Conservation (phyloP, 768 basidiomycete genomes). For the Butyriboletus loyo region DNA sequence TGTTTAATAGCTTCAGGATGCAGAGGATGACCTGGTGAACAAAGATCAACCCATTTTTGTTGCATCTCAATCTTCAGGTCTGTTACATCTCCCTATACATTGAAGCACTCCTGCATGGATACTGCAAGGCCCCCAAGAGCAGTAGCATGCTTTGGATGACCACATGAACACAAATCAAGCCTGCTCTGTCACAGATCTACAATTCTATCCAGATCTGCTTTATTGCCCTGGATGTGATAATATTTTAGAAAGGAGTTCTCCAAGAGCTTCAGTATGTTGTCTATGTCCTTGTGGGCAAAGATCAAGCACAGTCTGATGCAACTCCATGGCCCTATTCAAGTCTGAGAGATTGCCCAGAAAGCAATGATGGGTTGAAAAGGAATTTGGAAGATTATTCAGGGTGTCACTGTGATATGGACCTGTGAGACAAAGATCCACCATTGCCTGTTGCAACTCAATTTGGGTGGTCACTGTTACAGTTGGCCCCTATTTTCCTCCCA, state of each 20-base stretch:
- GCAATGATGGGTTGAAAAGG: too few relatives aligned
- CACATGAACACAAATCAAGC: not conserved
- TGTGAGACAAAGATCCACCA: not conserved
- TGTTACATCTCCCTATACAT: not conserved
- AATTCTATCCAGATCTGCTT: not conserved
- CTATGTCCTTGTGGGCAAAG: not conserved
- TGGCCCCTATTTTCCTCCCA: too few relatives aligned
- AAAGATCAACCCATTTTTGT: too few relatives aligned
- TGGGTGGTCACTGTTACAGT: too few relatives aligned
- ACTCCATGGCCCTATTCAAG: too few relatives aligned
- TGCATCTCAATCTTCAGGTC: not conserved
- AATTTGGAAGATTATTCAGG: not conserved
- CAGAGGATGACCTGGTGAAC: too few relatives aligned
- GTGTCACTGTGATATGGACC: fast-evolving
- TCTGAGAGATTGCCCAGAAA: too few relatives aligned
- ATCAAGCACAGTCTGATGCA: not conserved
- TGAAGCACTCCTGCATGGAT: not conserved
- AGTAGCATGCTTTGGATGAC: not conserved
- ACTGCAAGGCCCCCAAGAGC: not conserved
- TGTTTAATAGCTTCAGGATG: too few relatives aligned
- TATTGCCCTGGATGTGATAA: not conserved
- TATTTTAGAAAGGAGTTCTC: not conserved
- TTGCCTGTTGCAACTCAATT: not conserved
- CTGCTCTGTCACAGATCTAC: not conserved
- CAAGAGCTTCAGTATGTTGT: not conserved